Evolutionary conservation across 352 stramenopile genomes (phyloP), one percentile per base, ranked within the genome.

Genomic region (Phytophthora chlamydospora): DNA sequence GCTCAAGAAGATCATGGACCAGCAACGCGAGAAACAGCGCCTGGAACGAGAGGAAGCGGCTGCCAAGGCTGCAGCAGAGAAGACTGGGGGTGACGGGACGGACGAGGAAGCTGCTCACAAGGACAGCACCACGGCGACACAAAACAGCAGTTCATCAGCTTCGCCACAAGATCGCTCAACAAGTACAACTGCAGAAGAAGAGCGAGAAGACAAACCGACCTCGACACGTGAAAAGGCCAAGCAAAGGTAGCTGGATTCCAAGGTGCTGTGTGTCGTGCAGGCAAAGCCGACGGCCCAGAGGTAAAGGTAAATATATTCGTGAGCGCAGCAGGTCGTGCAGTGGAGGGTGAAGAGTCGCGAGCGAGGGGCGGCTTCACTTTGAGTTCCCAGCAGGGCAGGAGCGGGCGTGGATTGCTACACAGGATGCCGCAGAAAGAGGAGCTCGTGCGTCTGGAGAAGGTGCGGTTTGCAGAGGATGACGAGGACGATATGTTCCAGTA

Each of bases 401-500:
- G 21, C 21, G 21, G 21, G 24, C 24, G 24, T 29, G 24, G 46
- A 14, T 17, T 54, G 40, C 41, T 60, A 44, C 39, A 45, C 12
- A 67, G 65, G 34, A 71, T 76, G 58, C 68, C 51, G 24, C 65
- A 74, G 40, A 64, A 83, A 9, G 88, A 95, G 38, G 80, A 94
- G 42, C 78, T 97, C 58, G 84, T 96, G 58, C 85, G 89, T 40
- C 70, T 97, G 42, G 85, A 95, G 54, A 93, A 92, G 58, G 84
- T 96, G 47, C 75, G 90, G 19, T 85, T 96, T 34, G 85, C 76
- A 14, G 87, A 96, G 42, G 85, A 94, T 63, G 88, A 96, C 32
- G 86, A 93, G 27, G 87, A 97, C 49, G 80, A 90, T 21, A 62
- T 60, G 17, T 96, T 95, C 44, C 64, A 95, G 64, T 97, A 97